A percentile compares a stretch with the other conserved stretches of the same genome.
Conservation (phyloP, 202 grass and related monocot species). For the Digitaria exilis region DNA sequence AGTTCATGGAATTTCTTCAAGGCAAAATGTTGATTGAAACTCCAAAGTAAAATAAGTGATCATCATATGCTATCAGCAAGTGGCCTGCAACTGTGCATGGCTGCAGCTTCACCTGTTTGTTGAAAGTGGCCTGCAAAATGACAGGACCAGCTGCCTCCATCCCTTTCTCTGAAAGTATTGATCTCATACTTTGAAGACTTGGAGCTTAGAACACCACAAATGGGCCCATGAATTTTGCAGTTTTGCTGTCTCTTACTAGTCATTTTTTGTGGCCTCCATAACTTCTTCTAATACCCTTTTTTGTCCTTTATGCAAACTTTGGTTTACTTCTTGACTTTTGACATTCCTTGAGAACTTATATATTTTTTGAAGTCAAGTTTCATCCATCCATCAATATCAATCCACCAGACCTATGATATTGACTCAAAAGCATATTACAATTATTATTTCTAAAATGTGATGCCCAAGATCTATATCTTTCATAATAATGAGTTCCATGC, state of each 20-base stretch:
- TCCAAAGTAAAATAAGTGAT: slow-evolving; percentile 4
- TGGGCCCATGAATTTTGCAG: background rate
- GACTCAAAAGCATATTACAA: background rate
- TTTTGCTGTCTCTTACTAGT: background rate
- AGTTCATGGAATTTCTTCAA: background rate
- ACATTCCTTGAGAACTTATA: background rate
- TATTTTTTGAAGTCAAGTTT: background rate
- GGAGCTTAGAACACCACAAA: slow-evolving; percentile 28
- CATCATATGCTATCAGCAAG: background rate
- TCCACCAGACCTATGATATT: background rate
- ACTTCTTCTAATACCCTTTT: background rate
- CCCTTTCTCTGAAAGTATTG: slow-evolving; percentile 2
- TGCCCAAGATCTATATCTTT: background rate
- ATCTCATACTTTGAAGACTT: slow-evolving; percentile 29
- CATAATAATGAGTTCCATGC: background rate
- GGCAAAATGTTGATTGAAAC: background rate
- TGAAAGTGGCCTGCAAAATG: slow-evolving; percentile 25
- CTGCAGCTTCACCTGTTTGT: slow-evolving; percentile 2
- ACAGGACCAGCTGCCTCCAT: slow-evolving; percentile 3
- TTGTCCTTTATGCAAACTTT: slow-evolving; percentile 22
- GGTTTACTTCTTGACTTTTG: slow-evolving; percentile 4
- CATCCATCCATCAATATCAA: background rate
- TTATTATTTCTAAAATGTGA: background rate
- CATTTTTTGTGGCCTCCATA: background rate
- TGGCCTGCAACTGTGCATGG: background rate